Conservation (phyloP, 108 stramenopile species). For the Hondaea fermentalgiana region DNA sequence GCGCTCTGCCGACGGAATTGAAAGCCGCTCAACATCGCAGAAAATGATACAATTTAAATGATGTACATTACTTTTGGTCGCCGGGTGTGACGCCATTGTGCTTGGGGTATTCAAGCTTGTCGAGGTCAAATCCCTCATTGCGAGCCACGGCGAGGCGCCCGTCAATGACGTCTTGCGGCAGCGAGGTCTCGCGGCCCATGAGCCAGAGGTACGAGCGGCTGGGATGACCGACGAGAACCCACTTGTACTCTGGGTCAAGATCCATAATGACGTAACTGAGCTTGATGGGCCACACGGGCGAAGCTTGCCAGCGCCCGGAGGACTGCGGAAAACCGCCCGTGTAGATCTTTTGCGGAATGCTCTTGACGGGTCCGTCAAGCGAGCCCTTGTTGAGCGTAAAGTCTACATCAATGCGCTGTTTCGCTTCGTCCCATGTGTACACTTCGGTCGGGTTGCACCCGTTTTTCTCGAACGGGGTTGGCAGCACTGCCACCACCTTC, state of each 20-base stretch:
- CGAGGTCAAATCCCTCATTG: neutral
- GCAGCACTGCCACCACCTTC: neutral
- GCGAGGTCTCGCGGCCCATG: conserved; percentile 8
- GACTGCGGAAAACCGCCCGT: neutral
- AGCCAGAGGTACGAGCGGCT: neutral
- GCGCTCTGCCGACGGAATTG: neutral
- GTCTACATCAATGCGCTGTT: neutral
- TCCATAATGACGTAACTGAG: neutral
- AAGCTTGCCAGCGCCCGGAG: neutral
- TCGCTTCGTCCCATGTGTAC: conserved; percentile 3
- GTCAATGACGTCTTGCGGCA: neutral
- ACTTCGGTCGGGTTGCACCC: neutral
- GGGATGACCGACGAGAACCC: conserved; percentile 1
- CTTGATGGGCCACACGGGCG: conserved; percentile 14
- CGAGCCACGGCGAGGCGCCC: neutral
- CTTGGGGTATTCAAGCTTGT: neutral
- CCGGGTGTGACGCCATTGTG: neutral
- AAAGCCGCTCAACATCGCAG: neutral
- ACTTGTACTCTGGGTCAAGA: conserved; percentile 3
- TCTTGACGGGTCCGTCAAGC: neutral
- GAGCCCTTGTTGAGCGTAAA: neutral
- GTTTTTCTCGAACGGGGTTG: neutral
- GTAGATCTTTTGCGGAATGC: neutral
- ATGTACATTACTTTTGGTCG: too few relatives aligned
- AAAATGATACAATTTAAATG: too few relatives aligned